Evolutionary conservation across 2,329 filamentous ascomycete species (phyloP).

Genomic region (Cadophora malorum): DNA sequence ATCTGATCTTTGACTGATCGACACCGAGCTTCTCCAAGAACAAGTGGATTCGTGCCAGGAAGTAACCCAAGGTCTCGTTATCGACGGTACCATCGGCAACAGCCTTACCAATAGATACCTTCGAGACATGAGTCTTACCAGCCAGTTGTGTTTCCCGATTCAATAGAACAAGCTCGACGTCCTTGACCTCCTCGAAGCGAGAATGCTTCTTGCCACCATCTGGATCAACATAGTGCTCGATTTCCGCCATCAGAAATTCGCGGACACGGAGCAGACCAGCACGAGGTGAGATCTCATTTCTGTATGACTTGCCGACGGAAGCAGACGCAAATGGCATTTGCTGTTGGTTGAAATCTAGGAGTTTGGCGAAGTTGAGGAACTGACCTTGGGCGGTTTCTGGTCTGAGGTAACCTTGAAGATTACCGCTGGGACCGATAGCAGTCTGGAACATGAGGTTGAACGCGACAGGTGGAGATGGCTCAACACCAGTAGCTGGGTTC

Average conservation of each 20-base stretch:
- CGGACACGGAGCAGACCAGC: slow-evolving; percentile 91
- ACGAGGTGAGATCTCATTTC: slow-evolving; percentile 96
- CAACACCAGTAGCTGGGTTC: slow-evolving; percentile 80
- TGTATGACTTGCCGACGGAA: slow-evolving; percentile 96
- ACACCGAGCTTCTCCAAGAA: slow-evolving; percentile 91
- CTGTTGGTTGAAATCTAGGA: slow-evolving; percentile 95
- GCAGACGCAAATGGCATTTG: slow-evolving; percentile 97
- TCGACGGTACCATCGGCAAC: slow-evolving; percentile 85
- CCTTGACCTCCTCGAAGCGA: slow-evolving; percentile 84
- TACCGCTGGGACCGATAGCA: slow-evolving; percentile 89
- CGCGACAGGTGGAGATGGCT: slow-evolving; percentile 80
- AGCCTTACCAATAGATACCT: slow-evolving; percentile 82
- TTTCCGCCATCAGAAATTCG: slow-evolving; percentile 98
- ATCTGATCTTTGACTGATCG: slow-evolving; percentile 86
- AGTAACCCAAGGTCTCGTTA: slow-evolving; percentile 98
- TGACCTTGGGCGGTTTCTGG: slow-evolving; percentile 98
- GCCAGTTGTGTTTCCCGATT: slow-evolving; percentile 85
- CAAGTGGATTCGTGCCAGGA: slow-evolving; percentile 89
- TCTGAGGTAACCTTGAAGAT: slow-evolving; percentile 82
- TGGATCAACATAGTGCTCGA: slow-evolving; percentile 97
- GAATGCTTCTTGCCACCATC: slow-evolving; percentile 92
- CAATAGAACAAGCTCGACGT: slow-evolving; percentile 83
- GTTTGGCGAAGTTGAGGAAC: slow-evolving; percentile 95
- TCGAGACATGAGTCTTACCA: slow-evolving; percentile 79
- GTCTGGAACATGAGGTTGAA: slow-evolving; percentile 99